phyloP scores from a whole-genome alignment of 257 asterid species.

The Scutellaria galericulata region DNA sequence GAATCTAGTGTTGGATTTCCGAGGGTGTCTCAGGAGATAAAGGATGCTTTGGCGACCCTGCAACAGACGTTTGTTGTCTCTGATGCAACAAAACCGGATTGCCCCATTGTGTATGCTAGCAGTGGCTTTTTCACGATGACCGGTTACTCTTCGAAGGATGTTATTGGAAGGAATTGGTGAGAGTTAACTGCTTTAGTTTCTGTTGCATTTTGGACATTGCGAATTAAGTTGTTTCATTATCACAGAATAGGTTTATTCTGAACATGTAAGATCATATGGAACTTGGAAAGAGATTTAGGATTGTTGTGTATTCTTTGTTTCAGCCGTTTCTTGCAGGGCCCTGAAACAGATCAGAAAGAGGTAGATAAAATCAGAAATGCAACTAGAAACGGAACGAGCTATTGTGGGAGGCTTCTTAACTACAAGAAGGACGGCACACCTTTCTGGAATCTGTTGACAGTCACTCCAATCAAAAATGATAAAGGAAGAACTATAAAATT shows the following conservation, averaged over 20 bases:
- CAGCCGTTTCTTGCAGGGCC: slow-evolving; percentile 98
- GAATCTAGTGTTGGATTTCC: slow-evolving; percentile 56
- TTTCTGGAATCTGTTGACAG: slow-evolving; percentile 90
- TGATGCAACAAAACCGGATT: slow-evolving; percentile 93
- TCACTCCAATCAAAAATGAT: slow-evolving; percentile 92
- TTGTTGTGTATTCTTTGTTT: slow-evolving; percentile 45
- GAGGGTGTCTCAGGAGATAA: slow-evolving; percentile 89
- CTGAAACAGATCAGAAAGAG: slow-evolving; percentile 84
- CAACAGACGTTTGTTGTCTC: slow-evolving; percentile 98
- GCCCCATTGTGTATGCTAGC: slow-evolving; percentile 93
- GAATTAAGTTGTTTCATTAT: slow-evolving; percentile 3
- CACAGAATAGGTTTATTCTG: background rate
- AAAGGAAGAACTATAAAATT: slow-evolving; percentile 81
- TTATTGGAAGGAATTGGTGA: slow-evolving; percentile 91
- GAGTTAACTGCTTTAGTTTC: slow-evolving; percentile 28
- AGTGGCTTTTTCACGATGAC: slow-evolving; percentile 92
- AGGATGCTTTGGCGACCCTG: slow-evolving; percentile 88
- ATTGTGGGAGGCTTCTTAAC: slow-evolving; percentile 95
- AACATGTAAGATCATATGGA: slow-evolving; percentile 7
- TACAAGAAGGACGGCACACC: slow-evolving; percentile 96
- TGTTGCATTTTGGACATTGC: background rate
- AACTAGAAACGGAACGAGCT: slow-evolving; percentile 70
- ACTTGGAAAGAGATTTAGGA: slow-evolving; percentile 36
- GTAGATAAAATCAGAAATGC: slow-evolving; percentile 80
- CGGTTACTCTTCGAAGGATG: slow-evolving; percentile 85